Evolutionary conservation across 2,329 filamentous ascomycete species (phyloP).

Genomic region (Cordyceps cateniannulata): DNA sequence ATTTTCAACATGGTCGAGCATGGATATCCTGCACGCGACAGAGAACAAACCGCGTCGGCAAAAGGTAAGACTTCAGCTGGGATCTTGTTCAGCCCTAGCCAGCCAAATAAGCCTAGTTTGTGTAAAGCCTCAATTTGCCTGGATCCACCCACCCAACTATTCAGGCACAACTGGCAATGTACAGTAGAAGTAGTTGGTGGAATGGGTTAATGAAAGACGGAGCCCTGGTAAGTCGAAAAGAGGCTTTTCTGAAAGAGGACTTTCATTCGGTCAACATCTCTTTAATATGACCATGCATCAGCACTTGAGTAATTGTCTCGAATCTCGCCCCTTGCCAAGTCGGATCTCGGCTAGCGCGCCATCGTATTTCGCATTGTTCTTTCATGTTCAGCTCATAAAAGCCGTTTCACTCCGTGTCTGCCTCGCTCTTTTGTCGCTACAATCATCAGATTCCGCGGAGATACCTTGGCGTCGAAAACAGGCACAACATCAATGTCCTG

Average conservation of each 20-base stretch:
- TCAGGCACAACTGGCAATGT: not conserved
- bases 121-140: not conserved
- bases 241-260: no score
- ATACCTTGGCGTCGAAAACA: constrained; percentile 22
- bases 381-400: not conserved
- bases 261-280: not conserved
- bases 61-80: not conserved
- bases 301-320: not conserved
- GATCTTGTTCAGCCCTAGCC: not conserved
- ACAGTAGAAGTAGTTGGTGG: no score
- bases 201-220: no score
- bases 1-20: not conserved
- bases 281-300: not conserved
- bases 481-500: constrained; percentile 20
- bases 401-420: not conserved
- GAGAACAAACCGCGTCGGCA: not conserved
- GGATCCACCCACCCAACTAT: not conserved
- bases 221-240: no score
- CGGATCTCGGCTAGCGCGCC: not conserved
- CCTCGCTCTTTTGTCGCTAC: not conserved
- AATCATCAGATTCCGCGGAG: constrained; percentile 21
- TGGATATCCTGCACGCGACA: not conserved
- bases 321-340: not conserved
- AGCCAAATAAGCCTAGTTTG: not conserved
- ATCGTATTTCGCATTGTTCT: not conserved